Evolutionary conservation across 257 asterid genomes (phyloP), one percentile per base, ranked within the genome.

Genomic region (Solanum verrucosum): DNA sequence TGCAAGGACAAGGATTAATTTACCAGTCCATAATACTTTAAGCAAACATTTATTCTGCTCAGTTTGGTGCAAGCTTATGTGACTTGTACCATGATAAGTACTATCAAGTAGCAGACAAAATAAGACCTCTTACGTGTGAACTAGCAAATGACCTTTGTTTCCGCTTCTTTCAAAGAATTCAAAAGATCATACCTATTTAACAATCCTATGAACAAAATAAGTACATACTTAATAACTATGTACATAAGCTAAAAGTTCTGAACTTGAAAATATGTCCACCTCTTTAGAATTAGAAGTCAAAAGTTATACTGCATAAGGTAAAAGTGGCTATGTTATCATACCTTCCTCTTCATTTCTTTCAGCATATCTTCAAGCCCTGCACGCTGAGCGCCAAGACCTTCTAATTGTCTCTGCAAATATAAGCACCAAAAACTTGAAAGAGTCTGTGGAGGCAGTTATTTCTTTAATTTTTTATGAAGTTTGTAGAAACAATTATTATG

Each of bases 331-430:
- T 86, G 79, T 38, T 56, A 23, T 33, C 35, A 63, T 91, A 97
- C 99, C 98, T 95, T 96, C 91, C 99, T 94, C 92, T 97, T 97
- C 99, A 96, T 97, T 94, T 97, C 99, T 94, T 97, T 97, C 90
- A 97, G 95, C 99, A 96, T 96, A 91, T 97, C 99, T 90, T 97
- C 99, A 38, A 97, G 98, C 68, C 99, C 96, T 87, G 99, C 99
- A 91, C 99, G 92, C 93, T 96, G 98, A 90, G 98, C 92, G 86
- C 99, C 99, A 90, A 97, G 99, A 86, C 92, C 91, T 93, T 97
- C 99, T 95, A 97, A 91, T 84, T 95, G 98, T 91, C 99, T 92
- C 99, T 97, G 95, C 88, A 92, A 85, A 91, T 87, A 92, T 31
- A 86, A 77, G 40, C 70, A 87, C 52, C 52, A 40, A n/a, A 7